Evolutionary conservation across 2,329 filamentous ascomycete species (phyloP).

Genomic region (Cladosporium sphaerospermum): DNA sequence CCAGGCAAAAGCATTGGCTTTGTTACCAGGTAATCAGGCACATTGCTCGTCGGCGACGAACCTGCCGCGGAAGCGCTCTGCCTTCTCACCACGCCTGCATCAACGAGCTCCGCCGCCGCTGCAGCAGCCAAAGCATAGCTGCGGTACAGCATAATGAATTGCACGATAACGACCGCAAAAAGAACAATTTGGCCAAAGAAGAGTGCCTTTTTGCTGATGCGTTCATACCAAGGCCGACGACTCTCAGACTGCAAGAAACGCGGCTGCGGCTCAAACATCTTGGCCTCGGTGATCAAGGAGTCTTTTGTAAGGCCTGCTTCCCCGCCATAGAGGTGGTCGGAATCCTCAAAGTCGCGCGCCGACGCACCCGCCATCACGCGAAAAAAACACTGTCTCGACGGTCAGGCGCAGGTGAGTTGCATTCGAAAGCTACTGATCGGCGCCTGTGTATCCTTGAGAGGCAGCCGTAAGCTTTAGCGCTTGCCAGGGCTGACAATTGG

Average conservation of each 20-base stretch:
- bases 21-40: slow-evolving; percentile 60
- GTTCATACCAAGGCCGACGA: background rate
- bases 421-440: background rate
- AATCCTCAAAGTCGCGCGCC: background rate
- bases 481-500: background rate
- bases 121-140: slow-evolving; percentile 25
- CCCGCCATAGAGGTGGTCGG: background rate
- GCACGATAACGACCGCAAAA: slow-evolving; percentile 22
- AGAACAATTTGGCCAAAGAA: slow-evolving; percentile 20
- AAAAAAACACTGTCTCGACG: background rate
- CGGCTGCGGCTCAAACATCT: background rate
- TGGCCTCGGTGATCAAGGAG: background rate
- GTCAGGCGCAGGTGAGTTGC: background rate
- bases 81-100: slow-evolving; percentile 18
- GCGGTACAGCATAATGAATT: slow-evolving; percentile 29
- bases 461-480: background rate
- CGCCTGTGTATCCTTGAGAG: background rate
- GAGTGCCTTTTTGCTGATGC: slow-evolving; percentile 8
- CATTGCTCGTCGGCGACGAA: slow-evolving; percentile 25
- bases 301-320: slow-evolving; percentile 1
- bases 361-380: background rate
- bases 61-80: slow-evolving; percentile 14
- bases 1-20: slow-evolving; percentile 48
- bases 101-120: slow-evolving; percentile 18
- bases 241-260: background rate